Conservation (phyloP, 768 basidiomycete genomes). For the Kwoniella botswanensis region DNA sequence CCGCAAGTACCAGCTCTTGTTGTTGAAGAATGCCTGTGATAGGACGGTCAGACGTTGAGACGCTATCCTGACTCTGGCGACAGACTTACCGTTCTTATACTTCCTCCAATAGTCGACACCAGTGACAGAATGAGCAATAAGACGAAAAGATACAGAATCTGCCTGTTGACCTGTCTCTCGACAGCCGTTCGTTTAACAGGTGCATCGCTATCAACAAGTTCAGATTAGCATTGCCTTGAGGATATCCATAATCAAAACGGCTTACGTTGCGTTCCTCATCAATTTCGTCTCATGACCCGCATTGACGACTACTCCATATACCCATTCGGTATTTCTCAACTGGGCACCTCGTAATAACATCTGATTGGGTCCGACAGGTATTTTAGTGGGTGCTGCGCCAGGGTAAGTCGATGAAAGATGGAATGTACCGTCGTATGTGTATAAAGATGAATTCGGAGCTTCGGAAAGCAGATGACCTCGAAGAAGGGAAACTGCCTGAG, state of each 20-base stretch:
- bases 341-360: conserved; percentile 92
- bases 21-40: conserved; percentile 22
- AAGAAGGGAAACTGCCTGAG: conserved; percentile 72
- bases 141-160: conserved; percentile 92
- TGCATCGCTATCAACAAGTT: conserved; percentile 68
- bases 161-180: conserved; percentile 91
- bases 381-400: conserved; percentile 71
- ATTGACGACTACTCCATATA: conserved; percentile 90
- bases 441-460: conserved; percentile 95
- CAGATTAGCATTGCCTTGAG: conserved; percentile 17
- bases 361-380: conserved; percentile 94
- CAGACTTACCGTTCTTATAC: conserved; percentile 67
- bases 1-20: conserved; percentile 49
- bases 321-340: conserved; percentile 93
- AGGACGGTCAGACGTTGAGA: background rate
- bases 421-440: conserved; percentile 78
- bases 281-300: conserved; percentile 98
- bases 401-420: conserved; percentile 63
- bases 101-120: conserved; percentile 89
- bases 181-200: conserved; percentile 97
- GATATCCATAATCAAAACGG: conserved; percentile 32
- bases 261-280: conserved; percentile 97
- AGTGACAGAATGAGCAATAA: conserved; percentile 84
- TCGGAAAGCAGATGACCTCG: conserved; percentile 88
- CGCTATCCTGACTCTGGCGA: background rate